Conservation (phyloP, 1,139 yeast species). For the Hansenula lynferdii region DNA sequence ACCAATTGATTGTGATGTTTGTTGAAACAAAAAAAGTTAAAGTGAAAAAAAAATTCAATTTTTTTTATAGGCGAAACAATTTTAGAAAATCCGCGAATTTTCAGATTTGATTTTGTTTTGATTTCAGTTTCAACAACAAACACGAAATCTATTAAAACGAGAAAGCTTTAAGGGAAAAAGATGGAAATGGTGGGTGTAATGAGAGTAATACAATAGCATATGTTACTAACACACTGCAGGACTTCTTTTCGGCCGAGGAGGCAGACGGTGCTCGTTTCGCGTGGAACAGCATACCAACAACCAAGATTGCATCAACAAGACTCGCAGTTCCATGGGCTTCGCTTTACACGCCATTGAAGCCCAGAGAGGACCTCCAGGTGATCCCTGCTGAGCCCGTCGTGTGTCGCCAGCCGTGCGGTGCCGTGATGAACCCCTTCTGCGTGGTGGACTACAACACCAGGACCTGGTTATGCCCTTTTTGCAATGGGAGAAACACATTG, state of each 20-base stretch:
- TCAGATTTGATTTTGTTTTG: background rate
- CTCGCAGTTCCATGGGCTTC: conserved; percentile 61
- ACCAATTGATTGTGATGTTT: background rate
- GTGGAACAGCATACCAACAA: conserved; percentile 62
- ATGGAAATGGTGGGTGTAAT: conserved; percentile 6
- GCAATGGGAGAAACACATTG: conserved; percentile 50
- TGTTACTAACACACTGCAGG: too few relatives aligned
- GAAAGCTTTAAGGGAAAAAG: too few relatives aligned
- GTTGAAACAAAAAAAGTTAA: too few relatives aligned
- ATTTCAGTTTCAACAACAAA: background rate
- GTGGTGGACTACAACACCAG: conserved; percentile 35
- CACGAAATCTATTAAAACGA: too few relatives aligned
- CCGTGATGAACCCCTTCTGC: conserved; percentile 57
- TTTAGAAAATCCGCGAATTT: background rate
- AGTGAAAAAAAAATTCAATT: too few relatives aligned
- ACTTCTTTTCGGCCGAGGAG: conserved; percentile 60
- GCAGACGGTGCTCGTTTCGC: conserved; percentile 63
- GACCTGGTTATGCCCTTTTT: conserved; percentile 63
- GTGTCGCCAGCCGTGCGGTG: conserved; percentile 52
- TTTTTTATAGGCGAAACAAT: background rate
- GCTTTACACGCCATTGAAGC: conserved; percentile 62
- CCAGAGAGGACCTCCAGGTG: conserved; percentile 38
- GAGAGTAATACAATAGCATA: too few relatives aligned
- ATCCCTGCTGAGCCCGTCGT: conserved; percentile 38
- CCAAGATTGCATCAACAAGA: conserved; percentile 53